phyloP scores from a whole-genome alignment of 192 early-diverging fungal genomes.

The Allomyces macrogynus region DNA sequence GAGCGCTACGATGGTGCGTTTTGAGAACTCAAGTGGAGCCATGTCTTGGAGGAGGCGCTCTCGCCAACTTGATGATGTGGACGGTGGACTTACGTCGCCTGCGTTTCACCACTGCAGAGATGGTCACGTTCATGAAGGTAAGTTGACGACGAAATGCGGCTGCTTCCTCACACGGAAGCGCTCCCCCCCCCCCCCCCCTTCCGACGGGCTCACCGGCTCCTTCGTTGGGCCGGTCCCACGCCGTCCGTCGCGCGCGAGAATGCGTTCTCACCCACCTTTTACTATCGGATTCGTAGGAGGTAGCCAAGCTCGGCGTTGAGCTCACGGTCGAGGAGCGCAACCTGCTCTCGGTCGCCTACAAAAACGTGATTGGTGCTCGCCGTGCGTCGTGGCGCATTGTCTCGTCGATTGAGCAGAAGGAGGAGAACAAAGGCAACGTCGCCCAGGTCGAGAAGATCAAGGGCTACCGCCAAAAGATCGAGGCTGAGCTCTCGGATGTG shows the following conservation, averaged over 20 bases:
- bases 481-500: constrained; percentile 80
- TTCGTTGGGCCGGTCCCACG: too few relatives aligned
- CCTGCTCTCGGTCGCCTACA: constrained; percentile 91
- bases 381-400: constrained; percentile 95
- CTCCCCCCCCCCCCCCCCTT: neutral
- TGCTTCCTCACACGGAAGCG: constrained; percentile 1
- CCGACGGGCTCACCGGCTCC: too few relatives aligned
- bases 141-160: constrained; percentile 7
- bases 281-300: constrained; percentile 14
- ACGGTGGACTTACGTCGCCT: too few relatives aligned
- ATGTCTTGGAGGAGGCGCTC: too few relatives aligned
- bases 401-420: constrained; percentile 90
- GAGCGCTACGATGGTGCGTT: constrained; percentile 90
- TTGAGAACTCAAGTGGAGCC: neutral
- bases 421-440: constrained; percentile 68
- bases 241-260: constrained; percentile 3
- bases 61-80: too few relatives aligned
- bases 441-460: constrained; percentile 72
- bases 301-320: constrained; percentile 50
- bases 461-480: constrained; percentile 86
- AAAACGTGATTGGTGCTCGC: constrained; percentile 94
- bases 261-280: neutral
- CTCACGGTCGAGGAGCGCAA: constrained; percentile 95
- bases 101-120: constrained; percentile 17
- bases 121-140: constrained; percentile 45